Percentiles rank a stretch among this genome's conserved stretches.
Conservation (phyloP, 768 basidiomycete species). For the Tricholoma bakamatsutake region DNA sequence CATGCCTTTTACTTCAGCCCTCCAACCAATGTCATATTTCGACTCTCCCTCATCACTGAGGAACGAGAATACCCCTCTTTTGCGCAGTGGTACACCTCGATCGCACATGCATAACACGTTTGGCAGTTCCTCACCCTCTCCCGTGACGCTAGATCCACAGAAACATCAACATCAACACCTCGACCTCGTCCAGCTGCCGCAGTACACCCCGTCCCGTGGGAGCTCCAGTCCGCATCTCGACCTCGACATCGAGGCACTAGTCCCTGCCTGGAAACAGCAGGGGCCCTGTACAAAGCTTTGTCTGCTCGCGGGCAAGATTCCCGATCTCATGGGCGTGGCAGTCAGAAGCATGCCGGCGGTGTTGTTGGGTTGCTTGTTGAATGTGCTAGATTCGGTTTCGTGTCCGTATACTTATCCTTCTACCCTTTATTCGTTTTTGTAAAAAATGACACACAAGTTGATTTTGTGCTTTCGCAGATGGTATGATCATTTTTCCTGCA, state of each 20-base stretch:
- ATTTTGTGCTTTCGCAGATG: conserved; percentile 44
- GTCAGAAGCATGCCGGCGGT: conserved; percentile 72
- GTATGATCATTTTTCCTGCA: conserved; percentile 94
- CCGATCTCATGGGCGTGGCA: conserved; percentile 18
- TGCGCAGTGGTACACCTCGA: background rate
- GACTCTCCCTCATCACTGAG: background rate
- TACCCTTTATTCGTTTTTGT: background rate
- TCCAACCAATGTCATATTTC: background rate
- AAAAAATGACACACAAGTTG: background rate
- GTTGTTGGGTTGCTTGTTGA: conserved; percentile 76
- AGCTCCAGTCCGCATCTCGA: background rate
- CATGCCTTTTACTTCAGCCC: background rate
- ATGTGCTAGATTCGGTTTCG: conserved; percentile 90
- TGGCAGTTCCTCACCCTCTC: background rate
- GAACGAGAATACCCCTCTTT: background rate
- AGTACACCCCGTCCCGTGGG: background rate
- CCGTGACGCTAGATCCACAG: background rate
- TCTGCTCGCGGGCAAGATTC: background rate
- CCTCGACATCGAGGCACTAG: background rate
- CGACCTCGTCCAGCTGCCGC: too few relatives aligned
- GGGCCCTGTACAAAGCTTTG: background rate
- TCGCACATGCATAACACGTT: background rate
- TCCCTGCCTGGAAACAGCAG: background rate
- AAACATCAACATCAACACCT: background rate
- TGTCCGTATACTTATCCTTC: conserved; percentile 42